These are phyloP conservation scores for Pleomassaria siparia DNA, from an alignment of 2,329 filamentous ascomycete species.

Conservation along the genomic window DNA sequence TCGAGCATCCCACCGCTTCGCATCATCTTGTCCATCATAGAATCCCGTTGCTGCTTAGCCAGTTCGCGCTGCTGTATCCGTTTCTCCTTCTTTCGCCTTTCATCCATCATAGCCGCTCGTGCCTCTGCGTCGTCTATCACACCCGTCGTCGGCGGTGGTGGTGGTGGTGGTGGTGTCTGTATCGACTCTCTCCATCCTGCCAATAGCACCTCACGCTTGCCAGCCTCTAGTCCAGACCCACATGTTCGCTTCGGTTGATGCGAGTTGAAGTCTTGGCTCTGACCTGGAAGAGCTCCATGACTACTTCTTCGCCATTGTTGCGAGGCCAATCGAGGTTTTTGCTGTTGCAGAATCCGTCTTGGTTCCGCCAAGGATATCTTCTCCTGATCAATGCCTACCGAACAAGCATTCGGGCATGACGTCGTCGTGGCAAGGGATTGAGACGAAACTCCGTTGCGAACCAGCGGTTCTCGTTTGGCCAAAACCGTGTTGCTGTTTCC, in stretches of 20 bases:
- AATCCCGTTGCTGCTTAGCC: conserved; percentile 61
- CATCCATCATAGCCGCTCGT: conserved; percentile 56
- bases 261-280: conserved; percentile 38
- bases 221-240: conserved; percentile 25
- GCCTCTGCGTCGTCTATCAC: too few relatives aligned
- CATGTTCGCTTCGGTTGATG: conserved; percentile 38
- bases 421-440: conserved; percentile 40
- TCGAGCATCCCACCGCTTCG: conserved; percentile 72
- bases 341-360: conserved; percentile 40
- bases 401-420: conserved; percentile 28
- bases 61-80: conserved; percentile 60
- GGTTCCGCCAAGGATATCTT: conserved; percentile 73
- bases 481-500: conserved; percentile 38
- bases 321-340: conserved; percentile 31
- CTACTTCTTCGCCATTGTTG: conserved; percentile 36
- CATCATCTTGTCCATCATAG: conserved; percentile 73
- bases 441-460: conserved; percentile 46
- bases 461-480: conserved; percentile 56
- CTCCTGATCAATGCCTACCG: conserved; percentile 50
- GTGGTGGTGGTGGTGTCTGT: conserved; percentile 19
- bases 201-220: conserved; percentile 36
- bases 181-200: conserved; percentile 40
- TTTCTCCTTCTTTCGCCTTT: conserved; percentile 64
- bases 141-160: too few relatives aligned
- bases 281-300: conserved; percentile 22